Base-by-base conservation (phyloP, 805 yeast genomes). In the Wilhelminamyces savonicus region DNA sequence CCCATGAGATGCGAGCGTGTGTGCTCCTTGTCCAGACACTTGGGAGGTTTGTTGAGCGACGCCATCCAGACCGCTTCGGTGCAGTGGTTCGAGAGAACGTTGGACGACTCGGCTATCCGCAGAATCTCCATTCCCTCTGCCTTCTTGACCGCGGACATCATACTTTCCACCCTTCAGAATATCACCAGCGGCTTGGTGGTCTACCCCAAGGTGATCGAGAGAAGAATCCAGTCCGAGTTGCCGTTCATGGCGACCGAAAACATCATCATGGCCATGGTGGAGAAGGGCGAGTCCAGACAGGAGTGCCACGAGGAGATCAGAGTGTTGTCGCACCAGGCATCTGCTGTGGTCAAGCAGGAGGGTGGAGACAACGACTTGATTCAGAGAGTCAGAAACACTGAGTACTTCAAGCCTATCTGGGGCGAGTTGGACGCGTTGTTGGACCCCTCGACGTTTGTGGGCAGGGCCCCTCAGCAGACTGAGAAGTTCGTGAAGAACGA, bases 221-320 rank as follows among this genome's bases (percentile, higher is more conserved):
- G 97, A 69, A 82, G 97, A 66, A 92, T 92, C 62, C 76, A 54
- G 56, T 74, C 95, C 30, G 98, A 92, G 65, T 72, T 92, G 53
- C 98, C 98, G 46, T 92, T 92, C 74, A 92, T 92, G 98, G 98
- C 98, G 44, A 92, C 98, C 35, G 98, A 92, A 68, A 92, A 92
- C 66, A 76, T 92, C 59, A 92, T 92, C 60, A 92, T 92, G 98
- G 98, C 98, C 31, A 92, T 92, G 97, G 98, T 92, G 35, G 94
- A 87, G 64, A 81, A 82, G 58, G 97, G 97, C 48, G 97, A 84
- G 19, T 87, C 94, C 19, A 82, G 98, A 74, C 98, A 92, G 71
- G 96, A 90, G 35, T 90, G 95, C 53, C 98, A 92, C 63, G 98
- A 92, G 69, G 82, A 83, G 64, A 88, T 92, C 64, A 80, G 98